These are phyloP conservation scores for Botrytis elliptica DNA, from an alignment of 2,329 filamentous ascomycete species.

Conservation along the genomic window DNA sequence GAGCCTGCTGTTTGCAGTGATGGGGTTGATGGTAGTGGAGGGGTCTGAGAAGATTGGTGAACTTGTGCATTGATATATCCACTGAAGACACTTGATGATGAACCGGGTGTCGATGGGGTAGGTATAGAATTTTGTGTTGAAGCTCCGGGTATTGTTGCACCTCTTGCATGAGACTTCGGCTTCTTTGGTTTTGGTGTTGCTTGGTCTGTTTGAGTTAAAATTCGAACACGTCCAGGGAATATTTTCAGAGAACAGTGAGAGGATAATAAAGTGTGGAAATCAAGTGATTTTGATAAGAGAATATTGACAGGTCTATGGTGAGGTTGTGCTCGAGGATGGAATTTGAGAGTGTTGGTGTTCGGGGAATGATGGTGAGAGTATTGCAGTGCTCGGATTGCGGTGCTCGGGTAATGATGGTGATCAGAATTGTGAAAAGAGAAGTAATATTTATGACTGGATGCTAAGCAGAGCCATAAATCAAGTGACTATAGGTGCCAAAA, in stretches of 20 bases:
- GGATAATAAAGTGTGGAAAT: not conserved
- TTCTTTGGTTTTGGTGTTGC: not conserved
- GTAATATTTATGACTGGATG: not conserved
- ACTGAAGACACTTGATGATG: not conserved
- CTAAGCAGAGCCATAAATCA: conserved; percentile 17
- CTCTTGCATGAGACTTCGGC: conserved; percentile 13
- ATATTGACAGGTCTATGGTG: not conserved
- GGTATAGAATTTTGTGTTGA: not conserved
- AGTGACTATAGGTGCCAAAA: not conserved
- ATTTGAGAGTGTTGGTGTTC: not conserved
- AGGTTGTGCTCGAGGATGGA: not conserved
- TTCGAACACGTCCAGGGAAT: not conserved
- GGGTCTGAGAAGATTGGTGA: not conserved
- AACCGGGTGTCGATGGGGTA: not conserved
- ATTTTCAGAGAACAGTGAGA: not conserved
- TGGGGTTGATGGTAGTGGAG: conserved; percentile 4
- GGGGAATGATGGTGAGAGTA: not conserved
- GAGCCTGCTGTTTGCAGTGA: conserved; percentile 5
- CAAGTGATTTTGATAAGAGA: not conserved
- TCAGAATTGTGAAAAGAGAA: not conserved
- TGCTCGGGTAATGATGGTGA: not conserved
- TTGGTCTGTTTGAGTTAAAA: conserved; percentile 22
- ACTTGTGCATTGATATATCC: not conserved
- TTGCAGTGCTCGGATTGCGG: not conserved
- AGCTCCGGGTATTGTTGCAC: conserved; percentile 10